Base-by-base conservation (phyloP, 345 rosid genomes). In the Syzygium aqueum region DNA sequence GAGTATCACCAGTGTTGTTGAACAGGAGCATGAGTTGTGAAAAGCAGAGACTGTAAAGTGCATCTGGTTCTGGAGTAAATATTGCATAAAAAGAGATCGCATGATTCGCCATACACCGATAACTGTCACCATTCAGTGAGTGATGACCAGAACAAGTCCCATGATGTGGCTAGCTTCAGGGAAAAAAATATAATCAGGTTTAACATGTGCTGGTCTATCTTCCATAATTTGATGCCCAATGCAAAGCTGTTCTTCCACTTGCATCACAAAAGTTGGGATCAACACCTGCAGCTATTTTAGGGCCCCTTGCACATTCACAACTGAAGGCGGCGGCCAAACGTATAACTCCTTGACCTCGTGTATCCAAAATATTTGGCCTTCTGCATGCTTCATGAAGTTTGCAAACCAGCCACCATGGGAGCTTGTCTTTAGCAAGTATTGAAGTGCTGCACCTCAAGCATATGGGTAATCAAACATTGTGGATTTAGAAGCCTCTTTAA, bases 161-260 rank as follows among this genome's bases (percentile, higher is more conserved):
- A 65, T 65, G 77, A 65, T 15, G 11, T 65, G 77, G 77, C 43
- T 22, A 65, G 77, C 43, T 65, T 28, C 22, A 85, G 49, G 46
- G 63, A 27, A 87, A 77, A 77, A 85, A 53, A 52, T 51, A 85
- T 53, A 85, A 51, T 14, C 16, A 16, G 43, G 22, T 30, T 30
- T 30, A 30, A 65, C 16, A 65, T 65, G 77, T 7, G 12, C 77
- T 30, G 43, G 43, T 30, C 22, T 52, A 92, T 95, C 95, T 93
- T 86, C 95, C 95, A 90, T 89, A 93, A 83, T 91, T 90, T 22
- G 97, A 91, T 63, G 95, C 94, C 97, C 95, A 93, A 84, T 94
- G 97, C 87, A 93, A 91, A 4, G 90, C 95, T 14, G 95, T 93
- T 87, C 91, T 91, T 73, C 97, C 93, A 86, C 43, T 85, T 51